Conservation (phyloP, 805 yeast species). For the Wickerhamomyces subpelliculosus region DNA sequence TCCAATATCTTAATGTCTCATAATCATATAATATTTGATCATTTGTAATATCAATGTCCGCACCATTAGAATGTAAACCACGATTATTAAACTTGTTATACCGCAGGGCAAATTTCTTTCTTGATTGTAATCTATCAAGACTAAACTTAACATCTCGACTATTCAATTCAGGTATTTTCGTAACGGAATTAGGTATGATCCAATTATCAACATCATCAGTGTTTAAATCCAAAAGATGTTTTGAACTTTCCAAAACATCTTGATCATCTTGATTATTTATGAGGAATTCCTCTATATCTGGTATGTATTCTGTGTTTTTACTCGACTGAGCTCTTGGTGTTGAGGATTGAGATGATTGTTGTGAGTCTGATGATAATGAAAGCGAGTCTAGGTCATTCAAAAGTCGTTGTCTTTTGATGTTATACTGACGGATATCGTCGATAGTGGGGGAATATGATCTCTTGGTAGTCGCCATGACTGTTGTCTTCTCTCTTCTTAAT, state of each 20-base stretch:
- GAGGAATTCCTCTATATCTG: slow-evolving; percentile 13
- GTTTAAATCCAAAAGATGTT: slow-evolving; percentile 5
- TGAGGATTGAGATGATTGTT: background rate
- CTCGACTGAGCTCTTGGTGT: background rate
- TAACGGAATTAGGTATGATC: slow-evolving; percentile 6
- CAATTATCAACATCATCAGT: slow-evolving; percentile 1
- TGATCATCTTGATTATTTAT: slow-evolving; percentile 11
- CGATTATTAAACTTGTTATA: background rate
- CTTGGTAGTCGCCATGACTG: background rate
- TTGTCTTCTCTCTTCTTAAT: background rate
- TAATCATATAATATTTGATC: slow-evolving; percentile 20
- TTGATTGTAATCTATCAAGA: slow-evolving; percentile 5
- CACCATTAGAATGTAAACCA: too few species aligned
- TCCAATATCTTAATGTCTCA: slow-evolving; percentile 20
- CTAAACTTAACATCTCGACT: slow-evolving; percentile 2
- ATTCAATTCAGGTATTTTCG: background rate
- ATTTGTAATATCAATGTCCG: slow-evolving; percentile 4
- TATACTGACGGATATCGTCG: slow-evolving; percentile 18
- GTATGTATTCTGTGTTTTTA: slow-evolving; percentile 11
- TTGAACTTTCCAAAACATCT: slow-evolving; percentile 7
- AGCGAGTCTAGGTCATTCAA: slow-evolving; percentile 25
- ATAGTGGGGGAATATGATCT: slow-evolving; percentile 12
- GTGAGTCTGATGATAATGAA: slow-evolving; percentile 7
- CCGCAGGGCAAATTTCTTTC: slow-evolving; percentile 3
- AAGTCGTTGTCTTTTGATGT: slow-evolving; percentile 26